Base-by-base conservation (phyloP, 2,329 filamentous ascomycete species). In the Phaeosphaeriaceae sp. region DNA sequence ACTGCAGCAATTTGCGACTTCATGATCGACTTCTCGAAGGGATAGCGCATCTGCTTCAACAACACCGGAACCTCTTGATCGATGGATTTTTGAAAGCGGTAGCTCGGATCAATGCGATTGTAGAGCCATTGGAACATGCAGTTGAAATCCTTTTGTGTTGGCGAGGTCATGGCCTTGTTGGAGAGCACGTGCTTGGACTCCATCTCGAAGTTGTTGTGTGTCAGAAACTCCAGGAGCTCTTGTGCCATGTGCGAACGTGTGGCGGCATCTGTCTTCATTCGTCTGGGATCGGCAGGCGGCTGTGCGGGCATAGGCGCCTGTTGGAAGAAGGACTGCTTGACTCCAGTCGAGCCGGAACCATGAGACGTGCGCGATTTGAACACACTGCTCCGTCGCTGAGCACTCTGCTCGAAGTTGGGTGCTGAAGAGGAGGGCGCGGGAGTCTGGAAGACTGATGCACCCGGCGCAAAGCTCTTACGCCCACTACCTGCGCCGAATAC, bases 91-190 rank as follows among this genome's bases (percentile, higher is more conserved):
- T 93, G 89, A 71, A 99, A 98, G 36, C 89, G 88, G 76, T 98
- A 96, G 68, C 89, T 91, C 0, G 95, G 95, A 74, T 99, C 95
- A 73, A 99, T 96, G 56, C 93, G 91, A 72, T 93, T 92, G 78
- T 99, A 99, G 3, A 99, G 83, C 91, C 94, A 99, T 72, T 98
- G 93, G 73, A 99, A 99, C 85, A 99, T 96, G 78, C 87, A 90
- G 72, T 96, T 95, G 81, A 99, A 99, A 76, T 99, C 95, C 74
- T 99, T 99, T 69, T 98, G 94, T 0, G 94, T 99, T 0, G 95
- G 96, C 45, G 92, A 96, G 70, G 92, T 94, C 74, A 97, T 89
- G 7, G 92, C 91, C 70, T 97, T 97, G 63, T 91, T 90, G 0
- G 92, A 91, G n/a, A 99, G 83, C 1, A 88, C 90, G 76, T 98